Evolutionary conservation across 768 basidiomycete genomes (phyloP), one percentile per base, ranked within the genome.

Genomic region (Lepiota venenata): DNA sequence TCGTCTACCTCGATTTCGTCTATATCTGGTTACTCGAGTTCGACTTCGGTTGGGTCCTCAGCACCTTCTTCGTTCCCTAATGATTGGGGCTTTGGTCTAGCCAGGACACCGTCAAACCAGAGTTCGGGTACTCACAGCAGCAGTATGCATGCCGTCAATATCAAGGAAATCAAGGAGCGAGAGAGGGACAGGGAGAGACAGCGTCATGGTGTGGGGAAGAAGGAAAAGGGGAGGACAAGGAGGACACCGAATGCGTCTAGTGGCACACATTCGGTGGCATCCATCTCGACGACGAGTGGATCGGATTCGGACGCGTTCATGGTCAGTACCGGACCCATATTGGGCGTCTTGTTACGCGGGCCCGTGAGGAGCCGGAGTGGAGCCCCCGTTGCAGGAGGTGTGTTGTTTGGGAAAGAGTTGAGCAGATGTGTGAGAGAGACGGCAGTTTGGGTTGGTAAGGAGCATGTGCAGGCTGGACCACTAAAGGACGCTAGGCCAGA

Each of bases 321-420:
- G 29, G 55, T 62, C 36, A 65, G 74, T 14, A 47, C 67, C 5
- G 80, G 77, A 4, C 83, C 87, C 3, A 63, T 67, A 21, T 69
- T 89, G 8, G 88, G 88, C 1, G 73, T 68, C 51, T 61, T 76
- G 36, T 46, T 89, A 20, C 76, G 89, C n/a, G 80, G 79, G 4
- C 78, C 86, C 14, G 38, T 80, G 56, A 70, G 71, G 51, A 59
- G 62, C 29, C 71, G 64, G 51, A 53, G 53, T 37, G 69, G 70
- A 0, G 69, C 69, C 12, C 62, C 68, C 20, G 63, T 64, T 12
- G 61, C 67, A 36, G 71, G 77, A 9, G 83, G 85, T 1, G 60
- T 86, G 35, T 84, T 93, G 39, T 93, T 93, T 66, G 84, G 83
- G 15, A 72, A 79, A 58, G 77, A 82, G 48, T 67, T 93, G 60